These are phyloP conservation scores for Sicyos edulis DNA, from an alignment of 306 rosid genomes.

Conservation along the genomic window DNA sequence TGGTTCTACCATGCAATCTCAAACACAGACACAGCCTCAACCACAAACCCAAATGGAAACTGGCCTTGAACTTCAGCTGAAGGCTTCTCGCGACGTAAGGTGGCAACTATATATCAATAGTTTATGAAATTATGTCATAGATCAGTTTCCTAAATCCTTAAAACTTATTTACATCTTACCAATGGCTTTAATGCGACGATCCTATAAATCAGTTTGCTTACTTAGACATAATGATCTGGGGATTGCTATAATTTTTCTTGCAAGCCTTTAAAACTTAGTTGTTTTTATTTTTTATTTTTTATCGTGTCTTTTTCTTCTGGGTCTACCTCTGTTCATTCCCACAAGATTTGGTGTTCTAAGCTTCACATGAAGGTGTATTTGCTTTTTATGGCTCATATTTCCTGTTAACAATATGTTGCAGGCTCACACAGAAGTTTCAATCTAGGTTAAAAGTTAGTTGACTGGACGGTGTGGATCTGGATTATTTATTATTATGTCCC, in stretches of 20 bases:
- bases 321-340: too few species aligned
- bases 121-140: constrained; percentile 24
- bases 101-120: constrained; percentile 79
- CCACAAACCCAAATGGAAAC: constrained; percentile 46
- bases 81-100: constrained; percentile 99
- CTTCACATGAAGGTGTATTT: background rate
- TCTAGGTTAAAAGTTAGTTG: background rate
- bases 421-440: background rate
- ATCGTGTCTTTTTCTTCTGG: background rate
- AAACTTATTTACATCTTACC: background rate
- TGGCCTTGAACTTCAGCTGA: constrained; percentile 84
- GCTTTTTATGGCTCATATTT: background rate
- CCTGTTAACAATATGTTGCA: constrained; percentile 12
- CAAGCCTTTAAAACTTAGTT: background rate
- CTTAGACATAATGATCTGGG: background rate
- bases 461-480: background rate
- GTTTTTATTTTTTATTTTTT: background rate
- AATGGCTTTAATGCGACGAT: background rate
- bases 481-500: background rate
- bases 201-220: too few species aligned
- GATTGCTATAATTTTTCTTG: background rate
- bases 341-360: too few species aligned
- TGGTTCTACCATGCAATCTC: constrained; percentile 33
- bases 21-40: constrained; percentile 29
- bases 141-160: background rate